Evolutionary conservation across 305 asterid genomes (phyloP).

Genomic region (Fraxinus angustifolia): DNA sequence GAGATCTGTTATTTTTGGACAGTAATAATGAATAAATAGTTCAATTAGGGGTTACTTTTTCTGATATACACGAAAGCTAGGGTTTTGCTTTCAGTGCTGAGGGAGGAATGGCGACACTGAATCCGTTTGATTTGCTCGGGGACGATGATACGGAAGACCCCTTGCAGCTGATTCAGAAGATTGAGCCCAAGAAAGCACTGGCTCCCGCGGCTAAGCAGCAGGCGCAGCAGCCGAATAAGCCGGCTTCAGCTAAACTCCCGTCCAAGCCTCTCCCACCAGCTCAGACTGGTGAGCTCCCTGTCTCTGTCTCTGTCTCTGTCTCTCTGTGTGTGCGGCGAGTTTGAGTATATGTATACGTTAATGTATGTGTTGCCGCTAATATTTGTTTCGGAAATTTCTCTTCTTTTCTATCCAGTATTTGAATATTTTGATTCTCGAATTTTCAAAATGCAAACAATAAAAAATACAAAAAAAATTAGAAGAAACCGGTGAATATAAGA

Average conservation of each 20-base stretch:
- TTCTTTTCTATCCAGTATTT: background rate
- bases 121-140: slow-evolving; percentile 84
- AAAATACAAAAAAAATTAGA: no score
- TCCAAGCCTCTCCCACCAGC: slow-evolving; percentile 37
- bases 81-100: slow-evolving; percentile 16
- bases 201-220: slow-evolving; percentile 32
- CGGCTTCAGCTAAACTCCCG: slow-evolving; percentile 30
- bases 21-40: slow-evolving; percentile 18
- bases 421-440: background rate
- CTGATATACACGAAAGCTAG: slow-evolving; percentile 17
- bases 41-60: slow-evolving; percentile 2
- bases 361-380: background rate
- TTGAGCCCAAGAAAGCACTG: slow-evolving; percentile 46
- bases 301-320: background rate
- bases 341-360: background rate
- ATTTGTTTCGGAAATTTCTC: background rate
- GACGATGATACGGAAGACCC: slow-evolving; percentile 78
- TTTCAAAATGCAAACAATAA: background rate
- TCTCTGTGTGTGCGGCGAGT: background rate
- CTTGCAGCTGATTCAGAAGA: slow-evolving; percentile 48
- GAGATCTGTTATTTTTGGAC: slow-evolving; percentile 23
- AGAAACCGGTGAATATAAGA: background rate
- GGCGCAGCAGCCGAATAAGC: slow-evolving; percentile 23
- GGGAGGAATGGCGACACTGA: slow-evolving; percentile 61
- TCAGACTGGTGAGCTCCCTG: slow-evolving; percentile 47